Conservation (phyloP, 345 rosid genomes). For the Gossypium turneri region DNA sequence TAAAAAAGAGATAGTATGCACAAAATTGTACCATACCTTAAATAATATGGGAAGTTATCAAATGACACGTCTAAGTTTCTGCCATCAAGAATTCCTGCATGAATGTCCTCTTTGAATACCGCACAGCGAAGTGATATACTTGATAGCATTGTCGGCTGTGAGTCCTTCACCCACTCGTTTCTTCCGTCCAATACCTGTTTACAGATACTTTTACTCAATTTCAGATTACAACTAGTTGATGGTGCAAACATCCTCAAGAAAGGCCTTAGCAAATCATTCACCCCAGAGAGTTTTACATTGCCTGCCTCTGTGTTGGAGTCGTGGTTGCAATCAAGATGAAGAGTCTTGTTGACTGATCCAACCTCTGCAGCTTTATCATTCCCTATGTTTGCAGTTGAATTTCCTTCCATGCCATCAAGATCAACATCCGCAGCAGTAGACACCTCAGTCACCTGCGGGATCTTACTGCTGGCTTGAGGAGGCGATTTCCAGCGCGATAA, state of each 20-base stretch:
- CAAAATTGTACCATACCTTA: slow-evolving; percentile 47
- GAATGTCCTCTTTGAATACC: slow-evolving; percentile 55
- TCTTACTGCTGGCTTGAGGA: slow-evolving; percentile 41
- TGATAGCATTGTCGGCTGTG: slow-evolving; percentile 56
- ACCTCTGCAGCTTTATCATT: slow-evolving; percentile 59
- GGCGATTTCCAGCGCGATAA: slow-evolving; percentile 55
- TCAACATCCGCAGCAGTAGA: slow-evolving; percentile 49
- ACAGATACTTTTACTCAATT: slow-evolving; percentile 63
- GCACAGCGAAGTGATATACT: slow-evolving; percentile 53
- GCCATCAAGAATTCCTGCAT: slow-evolving; percentile 80
- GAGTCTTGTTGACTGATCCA: slow-evolving; percentile 46
- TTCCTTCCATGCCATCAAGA: slow-evolving; percentile 54
- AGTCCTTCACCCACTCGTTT: slow-evolving; percentile 60
- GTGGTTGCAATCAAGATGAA: slow-evolving; percentile 51
- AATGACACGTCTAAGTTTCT: slow-evolving; percentile 63
- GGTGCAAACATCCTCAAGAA: slow-evolving; percentile 55
- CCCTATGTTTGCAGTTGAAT: slow-evolving; percentile 39
- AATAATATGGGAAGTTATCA: slow-evolving; percentile 76
- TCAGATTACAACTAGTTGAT: slow-evolving; percentile 53
- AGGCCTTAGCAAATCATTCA: slow-evolving; percentile 65
- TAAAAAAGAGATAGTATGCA: neutral
- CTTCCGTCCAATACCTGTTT: slow-evolving; percentile 76
- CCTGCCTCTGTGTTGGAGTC: slow-evolving; percentile 60
- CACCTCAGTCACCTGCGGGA: slow-evolving; percentile 40
- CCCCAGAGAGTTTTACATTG: slow-evolving; percentile 64